A percentile compares a stretch with the other conserved stretches of the same genome.
phyloP scores from a whole-genome alignment of 371 early-diverging fungal species.

The Circinella umbellata region DNA sequence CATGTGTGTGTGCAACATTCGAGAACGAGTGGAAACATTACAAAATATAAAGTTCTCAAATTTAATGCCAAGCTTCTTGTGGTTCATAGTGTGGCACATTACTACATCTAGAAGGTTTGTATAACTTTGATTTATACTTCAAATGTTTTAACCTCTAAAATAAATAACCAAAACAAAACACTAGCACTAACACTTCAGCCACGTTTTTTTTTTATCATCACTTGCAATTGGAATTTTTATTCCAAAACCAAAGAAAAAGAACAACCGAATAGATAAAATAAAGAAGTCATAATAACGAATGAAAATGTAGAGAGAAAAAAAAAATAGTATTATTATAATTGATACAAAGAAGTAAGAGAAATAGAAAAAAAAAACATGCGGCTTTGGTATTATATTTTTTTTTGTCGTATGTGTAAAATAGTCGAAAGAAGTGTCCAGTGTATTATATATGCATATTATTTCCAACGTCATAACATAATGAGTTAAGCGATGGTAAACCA shows the following conservation, averaged over 20 bases:
- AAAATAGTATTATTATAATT: neutral
- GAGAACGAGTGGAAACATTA: no score
- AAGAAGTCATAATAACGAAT: neutral
- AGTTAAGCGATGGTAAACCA: neutral
- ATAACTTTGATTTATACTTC: neutral
- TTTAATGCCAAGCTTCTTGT: slow-evolving; percentile 2
- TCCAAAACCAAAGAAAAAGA: neutral
- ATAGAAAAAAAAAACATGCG: neutral
- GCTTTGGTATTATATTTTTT: neutral
- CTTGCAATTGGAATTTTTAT: neutral
- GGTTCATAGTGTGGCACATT: slow-evolving; percentile 5
- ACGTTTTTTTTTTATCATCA: neutral
- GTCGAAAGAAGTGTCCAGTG: neutral
- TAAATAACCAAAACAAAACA: no score
- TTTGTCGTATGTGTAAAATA: no score
- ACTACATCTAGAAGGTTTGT: neutral
- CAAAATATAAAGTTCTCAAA: no score
- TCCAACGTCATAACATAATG: neutral
- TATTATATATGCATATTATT: no score
- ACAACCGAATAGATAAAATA: neutral
- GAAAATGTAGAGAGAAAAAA: neutral
- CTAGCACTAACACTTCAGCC: neutral
- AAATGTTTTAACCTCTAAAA: no score
- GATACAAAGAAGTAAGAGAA: neutral
- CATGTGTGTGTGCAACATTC: no score